Evolutionary conservation across 2,329 filamentous ascomycete species (phyloP), one percentile per base, ranked within the genome.

Genomic region (Cladophialophora bantiana): DNA sequence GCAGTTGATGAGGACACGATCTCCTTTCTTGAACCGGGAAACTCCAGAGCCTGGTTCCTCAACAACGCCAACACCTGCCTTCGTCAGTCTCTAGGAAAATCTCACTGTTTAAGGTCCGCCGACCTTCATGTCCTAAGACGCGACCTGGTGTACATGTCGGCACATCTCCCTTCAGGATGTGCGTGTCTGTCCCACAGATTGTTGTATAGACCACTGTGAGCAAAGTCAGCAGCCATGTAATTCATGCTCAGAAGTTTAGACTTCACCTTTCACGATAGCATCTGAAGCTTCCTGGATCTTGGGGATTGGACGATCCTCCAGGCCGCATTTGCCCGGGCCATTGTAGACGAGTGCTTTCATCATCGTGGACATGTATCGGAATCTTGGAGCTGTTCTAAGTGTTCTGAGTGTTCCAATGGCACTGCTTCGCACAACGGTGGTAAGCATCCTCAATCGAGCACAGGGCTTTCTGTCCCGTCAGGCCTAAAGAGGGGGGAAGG

Each of bases 131-230:
- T 40, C 85, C 84, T 0, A 87, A 76, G 2, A 85, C 78, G 0
- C 78, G 77, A 7, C 84, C 84, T 0, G 78, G 75, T 4, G 78
- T 69, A 56, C 80, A 81, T 1, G 80, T 83, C 0, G 84, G 78
- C 0, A 87, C 84, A 69, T 86, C 79, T 15, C 85, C 85, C 64
- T 84, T 82, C 64, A 81, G 75, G 67, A 88, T 87, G 71, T 88
- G 85, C 13, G 87, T 75, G 71, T 88, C 85, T 0, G 82, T 83
- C 31, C 84, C 84, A 72, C 85, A 86, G 69, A 85, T 85, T 10
- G 83, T 83, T 0, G 81, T 80, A 61, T 84, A 79, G 7, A 77
- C 75, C 48, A 86, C 65, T 68, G 31, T 32, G 13, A 55, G 2
- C 26, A 34, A 59, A 10, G 6, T 57, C 40, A 48, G 20, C 32